phyloP scores from a whole-genome alignment of 805 yeast species.

The Scheffersomyces ergatensis region DNA sequence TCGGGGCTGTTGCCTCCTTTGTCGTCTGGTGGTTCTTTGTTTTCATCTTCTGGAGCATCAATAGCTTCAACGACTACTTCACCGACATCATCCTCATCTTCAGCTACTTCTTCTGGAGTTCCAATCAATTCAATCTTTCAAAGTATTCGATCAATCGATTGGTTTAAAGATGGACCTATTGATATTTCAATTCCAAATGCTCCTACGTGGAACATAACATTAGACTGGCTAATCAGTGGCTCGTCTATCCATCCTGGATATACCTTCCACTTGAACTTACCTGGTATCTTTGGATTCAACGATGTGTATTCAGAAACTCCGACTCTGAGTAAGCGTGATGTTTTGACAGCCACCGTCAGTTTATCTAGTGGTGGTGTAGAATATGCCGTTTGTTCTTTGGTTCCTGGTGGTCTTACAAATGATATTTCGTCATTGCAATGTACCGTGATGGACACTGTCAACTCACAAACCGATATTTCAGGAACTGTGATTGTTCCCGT shows the following conservation, averaged over 20 bases:
- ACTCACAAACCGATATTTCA: neutral
- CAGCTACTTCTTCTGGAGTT: no score
- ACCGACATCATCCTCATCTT: no score
- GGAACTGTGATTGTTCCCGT: neutral
- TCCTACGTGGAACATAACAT: slow-evolving; percentile 8
- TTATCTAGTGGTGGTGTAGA: neutral
- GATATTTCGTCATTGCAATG: slow-evolving; percentile 14
- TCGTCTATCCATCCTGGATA: slow-evolving; percentile 10
- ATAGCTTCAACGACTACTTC: no score
- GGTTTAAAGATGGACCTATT: no score
- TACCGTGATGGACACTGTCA: slow-evolving; percentile 12
- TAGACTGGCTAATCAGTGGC: slow-evolving; percentile 12
- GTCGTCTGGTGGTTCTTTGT: no score
- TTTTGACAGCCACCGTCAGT: neutral
- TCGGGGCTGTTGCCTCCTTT: no score
- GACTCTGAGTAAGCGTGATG: slow-evolving; percentile 11
- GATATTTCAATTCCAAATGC: no score
- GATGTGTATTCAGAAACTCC: neutral
- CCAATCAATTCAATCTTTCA: no score
- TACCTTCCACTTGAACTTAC: slow-evolving; percentile 14
- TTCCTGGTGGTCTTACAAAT: neutral
- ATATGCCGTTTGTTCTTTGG: neutral
- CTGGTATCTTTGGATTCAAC: slow-evolving; percentile 12
- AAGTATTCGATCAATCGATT: no score
- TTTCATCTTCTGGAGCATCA: no score